phyloP scores from a whole-genome alignment of 495 filamentous ascomycete genomes.

The Pyrenopolyporus hunteri region DNA sequence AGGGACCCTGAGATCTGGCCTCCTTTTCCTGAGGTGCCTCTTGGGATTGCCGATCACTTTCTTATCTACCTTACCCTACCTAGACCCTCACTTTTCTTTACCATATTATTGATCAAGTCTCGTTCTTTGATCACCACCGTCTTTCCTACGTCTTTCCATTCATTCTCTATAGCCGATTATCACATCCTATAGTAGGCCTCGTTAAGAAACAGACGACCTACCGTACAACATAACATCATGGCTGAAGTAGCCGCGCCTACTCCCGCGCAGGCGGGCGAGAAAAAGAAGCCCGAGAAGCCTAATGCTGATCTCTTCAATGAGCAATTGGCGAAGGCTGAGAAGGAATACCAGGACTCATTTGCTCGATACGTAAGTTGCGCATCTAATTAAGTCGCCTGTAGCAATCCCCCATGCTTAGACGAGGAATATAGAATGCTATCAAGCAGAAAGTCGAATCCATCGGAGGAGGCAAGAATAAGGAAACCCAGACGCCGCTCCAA shows the following conservation, averaged over 20 bases:
- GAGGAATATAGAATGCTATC: constrained; percentile 68
- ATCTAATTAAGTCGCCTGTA: background rate
- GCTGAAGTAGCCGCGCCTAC: constrained; percentile 46
- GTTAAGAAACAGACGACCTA: constrained; percentile 8
- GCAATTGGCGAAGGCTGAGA: constrained; percentile 75
- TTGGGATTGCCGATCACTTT: constrained; percentile 22
- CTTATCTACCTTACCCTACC: constrained; percentile 7
- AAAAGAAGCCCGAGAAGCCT: constrained; percentile 71
- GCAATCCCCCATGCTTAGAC: constrained; percentile 17
- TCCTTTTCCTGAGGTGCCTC: constrained; percentile 25
- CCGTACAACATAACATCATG: constrained; percentile 39
- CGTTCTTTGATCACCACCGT: constrained; percentile 17
- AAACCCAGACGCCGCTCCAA: constrained; percentile 71
- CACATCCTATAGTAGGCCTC: constrained; percentile 4
- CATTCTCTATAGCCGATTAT: constrained; percentile 12
- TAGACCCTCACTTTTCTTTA: constrained; percentile 25
- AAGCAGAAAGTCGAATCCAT: constrained; percentile 84
- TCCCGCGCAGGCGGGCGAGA: constrained; percentile 48
- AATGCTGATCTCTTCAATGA: constrained; percentile 74
- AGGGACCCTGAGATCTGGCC: constrained; percentile 45
- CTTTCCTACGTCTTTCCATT: constrained; percentile 38
- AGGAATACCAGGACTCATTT: constrained; percentile 75
- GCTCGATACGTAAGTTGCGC: constrained; percentile 73
- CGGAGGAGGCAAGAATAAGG: constrained; percentile 69
- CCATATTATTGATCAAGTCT: constrained; percentile 17